phyloP scores from a whole-genome alignment of 257 asterid species.

The Plantago major region DNA sequence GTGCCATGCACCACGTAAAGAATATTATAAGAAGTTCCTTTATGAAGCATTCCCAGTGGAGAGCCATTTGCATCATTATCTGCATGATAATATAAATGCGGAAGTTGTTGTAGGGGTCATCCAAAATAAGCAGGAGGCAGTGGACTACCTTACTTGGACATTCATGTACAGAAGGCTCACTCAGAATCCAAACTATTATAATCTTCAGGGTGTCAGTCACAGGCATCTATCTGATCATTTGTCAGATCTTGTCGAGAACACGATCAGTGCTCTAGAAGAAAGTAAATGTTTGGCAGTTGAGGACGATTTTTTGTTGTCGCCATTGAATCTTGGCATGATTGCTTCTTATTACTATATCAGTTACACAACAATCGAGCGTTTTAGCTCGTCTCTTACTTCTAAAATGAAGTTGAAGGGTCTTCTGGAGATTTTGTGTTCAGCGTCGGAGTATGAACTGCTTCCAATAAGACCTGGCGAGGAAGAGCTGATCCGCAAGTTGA shows the following conservation, averaged over 20 bases:
- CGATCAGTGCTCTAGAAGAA: constrained; percentile 47
- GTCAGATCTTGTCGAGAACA: constrained; percentile 54
- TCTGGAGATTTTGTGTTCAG: constrained; percentile 48
- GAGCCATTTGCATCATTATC: constrained; percentile 59
- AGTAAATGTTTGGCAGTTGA: constrained; percentile 53
- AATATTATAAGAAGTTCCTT: constrained; percentile 47
- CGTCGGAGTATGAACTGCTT: constrained; percentile 50
- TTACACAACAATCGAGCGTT: constrained; percentile 56
- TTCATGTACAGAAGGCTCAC: constrained; percentile 55
- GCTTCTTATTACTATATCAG: constrained; percentile 50
- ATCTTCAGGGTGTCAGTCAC: constrained; percentile 61
- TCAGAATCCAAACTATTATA: constrained; percentile 54
- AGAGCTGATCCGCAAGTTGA: constrained; percentile 43
- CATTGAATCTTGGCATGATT: constrained; percentile 50
- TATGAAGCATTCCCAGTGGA: constrained; percentile 60
- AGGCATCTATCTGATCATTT: constrained; percentile 60
- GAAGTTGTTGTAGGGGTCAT: constrained; percentile 57
- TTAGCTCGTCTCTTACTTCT: constrained; percentile 50
- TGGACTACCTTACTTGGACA: constrained; percentile 59
- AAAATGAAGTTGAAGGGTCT: constrained; percentile 58
- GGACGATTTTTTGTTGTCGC: constrained; percentile 40
- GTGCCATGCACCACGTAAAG: constrained; percentile 61
- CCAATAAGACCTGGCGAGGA: constrained; percentile 62
- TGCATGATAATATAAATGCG: constrained; percentile 55
- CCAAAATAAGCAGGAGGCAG: constrained; percentile 61